These are phyloP conservation scores for Salix arbutifolia DNA, from an alignment of 345 rosid species.

Conservation along the genomic window DNA sequence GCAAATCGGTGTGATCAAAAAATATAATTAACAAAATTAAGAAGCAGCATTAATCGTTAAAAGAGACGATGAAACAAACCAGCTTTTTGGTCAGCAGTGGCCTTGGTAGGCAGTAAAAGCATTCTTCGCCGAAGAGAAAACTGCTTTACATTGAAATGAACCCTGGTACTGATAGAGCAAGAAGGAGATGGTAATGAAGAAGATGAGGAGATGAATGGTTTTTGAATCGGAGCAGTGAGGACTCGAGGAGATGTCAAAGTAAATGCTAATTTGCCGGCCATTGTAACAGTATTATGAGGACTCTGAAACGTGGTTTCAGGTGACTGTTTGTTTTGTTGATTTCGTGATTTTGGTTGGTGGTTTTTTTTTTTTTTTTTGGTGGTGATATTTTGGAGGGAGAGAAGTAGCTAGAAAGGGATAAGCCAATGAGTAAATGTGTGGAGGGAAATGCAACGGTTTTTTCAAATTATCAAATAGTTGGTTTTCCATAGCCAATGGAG, in stretches of 20 bases:
- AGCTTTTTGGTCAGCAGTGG: conserved; percentile 86
- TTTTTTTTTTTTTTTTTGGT: background rate
- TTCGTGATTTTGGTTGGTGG: background rate
- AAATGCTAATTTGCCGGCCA: conserved; percentile 55
- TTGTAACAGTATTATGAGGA: conserved; percentile 3
- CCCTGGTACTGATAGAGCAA: conserved; percentile 34
- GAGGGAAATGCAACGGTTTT: conserved; percentile 51
- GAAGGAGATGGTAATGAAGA: conserved; percentile 10
- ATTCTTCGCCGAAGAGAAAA: conserved; percentile 36
- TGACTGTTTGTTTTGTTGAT: background rate
- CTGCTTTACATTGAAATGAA: conserved; percentile 31
- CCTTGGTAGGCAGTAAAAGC: conserved; percentile 47
- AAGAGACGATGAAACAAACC: background rate
- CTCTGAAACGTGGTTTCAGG: conserved; percentile 11
- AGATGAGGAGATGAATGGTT: conserved; percentile 34
- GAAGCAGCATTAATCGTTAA: background rate
- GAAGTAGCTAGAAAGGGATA: conserved; percentile 36
- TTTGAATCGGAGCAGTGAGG: conserved; percentile 38
- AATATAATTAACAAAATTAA: background rate
- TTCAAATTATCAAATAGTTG: conserved; percentile 5
- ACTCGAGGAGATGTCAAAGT: conserved; percentile 56
- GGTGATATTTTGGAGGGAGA: conserved; percentile 3
- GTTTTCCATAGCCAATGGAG: background rate
- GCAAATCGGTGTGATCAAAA: background rate
- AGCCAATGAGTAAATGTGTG: conserved; percentile 50